phyloP scores from a whole-genome alignment of 1,284 basidiomycete species.

The Peniophora sp. region DNA sequence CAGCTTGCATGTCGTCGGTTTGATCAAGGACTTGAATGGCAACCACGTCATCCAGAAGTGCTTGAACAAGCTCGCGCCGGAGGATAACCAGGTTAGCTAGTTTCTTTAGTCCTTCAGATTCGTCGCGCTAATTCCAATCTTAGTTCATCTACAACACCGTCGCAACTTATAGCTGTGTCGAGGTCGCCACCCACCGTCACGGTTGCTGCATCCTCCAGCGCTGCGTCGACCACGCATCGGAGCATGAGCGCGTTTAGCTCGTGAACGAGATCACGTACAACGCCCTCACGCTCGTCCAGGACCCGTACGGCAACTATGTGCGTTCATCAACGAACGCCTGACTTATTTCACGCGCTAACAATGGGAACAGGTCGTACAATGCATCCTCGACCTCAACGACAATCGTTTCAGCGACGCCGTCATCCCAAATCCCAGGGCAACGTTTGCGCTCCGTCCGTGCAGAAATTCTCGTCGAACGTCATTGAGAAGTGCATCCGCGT shows the following conservation, averaged over 20 bases:
- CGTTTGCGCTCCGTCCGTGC: slow-evolving; percentile 94
- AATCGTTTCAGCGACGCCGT: slow-evolving; percentile 96
- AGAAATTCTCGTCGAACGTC: slow-evolving; percentile 97
- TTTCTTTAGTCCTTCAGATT: slow-evolving; percentile 5
- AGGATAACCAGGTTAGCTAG: slow-evolving; percentile 78
- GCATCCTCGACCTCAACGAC: slow-evolving; percentile 97
- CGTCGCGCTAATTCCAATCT: slow-evolving; percentile 1
- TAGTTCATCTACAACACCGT: slow-evolving; percentile 99
- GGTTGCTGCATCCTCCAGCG: slow-evolving; percentile 98
- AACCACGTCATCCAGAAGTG: slow-evolving; percentile 99
- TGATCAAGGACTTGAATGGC: slow-evolving; percentile 99
- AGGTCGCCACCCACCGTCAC: slow-evolving; percentile 98
- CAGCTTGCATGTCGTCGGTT: slow-evolving; percentile 91
- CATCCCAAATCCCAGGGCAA: slow-evolving; percentile 96
- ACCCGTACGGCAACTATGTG: slow-evolving; percentile 96
- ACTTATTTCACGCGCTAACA: background rate
- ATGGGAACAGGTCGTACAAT: slow-evolving; percentile 75
- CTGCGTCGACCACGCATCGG: slow-evolving; percentile 97
- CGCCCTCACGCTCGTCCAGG: slow-evolving; percentile 95
- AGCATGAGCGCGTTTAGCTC: slow-evolving; percentile 91
- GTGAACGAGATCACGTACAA: slow-evolving; percentile 99
- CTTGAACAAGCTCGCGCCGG: slow-evolving; percentile 93
- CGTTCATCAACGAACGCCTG: slow-evolving; percentile 20
- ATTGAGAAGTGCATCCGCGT: slow-evolving; percentile 98
- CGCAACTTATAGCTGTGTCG: slow-evolving; percentile 92